Conservation (phyloP, 2,329 filamentous ascomycete species). For the Fusarium napiforme region DNA sequence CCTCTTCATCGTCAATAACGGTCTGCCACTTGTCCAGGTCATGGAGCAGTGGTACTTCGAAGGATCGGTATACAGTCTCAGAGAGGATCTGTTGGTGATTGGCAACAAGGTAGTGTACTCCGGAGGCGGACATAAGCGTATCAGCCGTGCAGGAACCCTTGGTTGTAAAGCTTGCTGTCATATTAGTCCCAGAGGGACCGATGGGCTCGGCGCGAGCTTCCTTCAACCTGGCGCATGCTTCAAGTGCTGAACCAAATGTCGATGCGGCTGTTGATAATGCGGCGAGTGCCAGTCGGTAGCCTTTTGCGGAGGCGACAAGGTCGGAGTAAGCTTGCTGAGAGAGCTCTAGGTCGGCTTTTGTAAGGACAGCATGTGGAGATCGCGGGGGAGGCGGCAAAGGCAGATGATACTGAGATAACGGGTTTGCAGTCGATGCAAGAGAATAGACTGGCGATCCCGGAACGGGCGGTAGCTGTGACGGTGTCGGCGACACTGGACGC, state of each 20-base stretch:
- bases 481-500: constrained; percentile 60
- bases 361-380: constrained; percentile 68
- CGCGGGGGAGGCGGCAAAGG: constrained; percentile 70
- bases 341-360: constrained; percentile 70
- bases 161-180: constrained; percentile 60
- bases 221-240: constrained; percentile 75
- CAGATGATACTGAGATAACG: constrained; percentile 67
- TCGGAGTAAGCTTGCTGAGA: constrained; percentile 72
- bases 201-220: constrained; percentile 71
- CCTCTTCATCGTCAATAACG: constrained; percentile 73
- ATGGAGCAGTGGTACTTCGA: constrained; percentile 76
- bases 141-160: constrained; percentile 70
- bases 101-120: constrained; percentile 73
- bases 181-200: constrained; percentile 51
- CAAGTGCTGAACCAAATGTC: constrained; percentile 71
- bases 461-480: constrained; percentile 68
- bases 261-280: constrained; percentile 70
- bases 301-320: constrained; percentile 70
- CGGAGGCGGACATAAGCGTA: constrained; percentile 69
- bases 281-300: constrained; percentile 71
- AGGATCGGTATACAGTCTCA: constrained; percentile 74
- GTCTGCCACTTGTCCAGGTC: constrained; percentile 74
- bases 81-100: constrained; percentile 77
- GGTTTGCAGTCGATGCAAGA: constrained; percentile 70
- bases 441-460: constrained; percentile 72